Percentiles rank a stretch among this genome's conserved stretches.
Conservation (phyloP, 2,329 filamentous ascomycete species). For the Sporothrix globosa region DNA sequence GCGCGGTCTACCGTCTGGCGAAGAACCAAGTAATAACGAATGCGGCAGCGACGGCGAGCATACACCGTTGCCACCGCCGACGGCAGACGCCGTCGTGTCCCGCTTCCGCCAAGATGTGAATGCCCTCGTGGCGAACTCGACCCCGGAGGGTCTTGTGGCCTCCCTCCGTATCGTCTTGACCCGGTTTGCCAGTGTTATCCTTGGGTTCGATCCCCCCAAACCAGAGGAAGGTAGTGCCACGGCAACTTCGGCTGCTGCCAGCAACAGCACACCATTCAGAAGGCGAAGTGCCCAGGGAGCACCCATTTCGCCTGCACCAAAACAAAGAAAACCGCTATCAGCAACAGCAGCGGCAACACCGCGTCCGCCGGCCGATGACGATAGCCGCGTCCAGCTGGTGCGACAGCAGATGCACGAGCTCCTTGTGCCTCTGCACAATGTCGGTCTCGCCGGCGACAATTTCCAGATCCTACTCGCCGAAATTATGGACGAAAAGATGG, state of each 20-base stretch:
- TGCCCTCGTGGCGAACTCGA: constrained; percentile 66
- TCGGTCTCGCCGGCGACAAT: constrained; percentile 69
- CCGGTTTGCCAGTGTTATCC: constrained; percentile 55
- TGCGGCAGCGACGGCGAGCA: neutral
- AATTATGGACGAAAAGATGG: constrained; percentile 68
- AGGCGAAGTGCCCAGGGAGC: constrained; percentile 31
- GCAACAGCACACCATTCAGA: constrained; percentile 14
- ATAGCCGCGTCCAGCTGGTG: constrained; percentile 43
- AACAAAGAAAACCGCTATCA: neutral
- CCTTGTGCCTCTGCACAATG: constrained; percentile 61
- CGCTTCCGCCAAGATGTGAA: constrained; percentile 64
- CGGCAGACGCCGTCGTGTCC: constrained; percentile 43
- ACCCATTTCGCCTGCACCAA: constrained; percentile 29
- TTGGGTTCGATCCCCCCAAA: constrained; percentile 44
- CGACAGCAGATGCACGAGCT: constrained; percentile 58
- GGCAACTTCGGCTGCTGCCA: constrained; percentile 1
- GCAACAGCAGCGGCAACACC: constrained; percentile 29
- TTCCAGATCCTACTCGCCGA: constrained; percentile 74
- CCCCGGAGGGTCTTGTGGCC: constrained; percentile 56
- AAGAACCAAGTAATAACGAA: neutral
- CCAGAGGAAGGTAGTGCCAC: neutral
- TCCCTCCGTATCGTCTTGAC: constrained; percentile 60
- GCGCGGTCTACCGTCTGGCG: constrained; percentile 49
- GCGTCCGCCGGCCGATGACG: constrained; percentile 38
- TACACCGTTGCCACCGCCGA: neutral